Evolutionary conservation across 208 protist genomes (phyloP), one percentile per base, ranked within the genome.

Genomic region (Trypanosoma caninum): DNA sequence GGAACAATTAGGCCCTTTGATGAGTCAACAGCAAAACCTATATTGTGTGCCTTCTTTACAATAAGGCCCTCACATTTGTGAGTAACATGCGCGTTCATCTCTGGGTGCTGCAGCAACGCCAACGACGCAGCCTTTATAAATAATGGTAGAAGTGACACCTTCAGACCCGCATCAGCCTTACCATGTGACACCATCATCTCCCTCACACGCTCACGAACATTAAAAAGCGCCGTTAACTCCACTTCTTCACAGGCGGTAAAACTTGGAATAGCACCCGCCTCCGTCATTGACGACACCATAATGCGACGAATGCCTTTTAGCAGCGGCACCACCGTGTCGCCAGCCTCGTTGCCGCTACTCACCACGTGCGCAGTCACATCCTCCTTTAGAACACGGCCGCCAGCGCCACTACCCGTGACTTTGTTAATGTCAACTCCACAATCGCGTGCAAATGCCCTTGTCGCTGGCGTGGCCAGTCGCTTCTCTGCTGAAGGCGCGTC

Each of bases 21-120:
- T 1, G 96, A 97, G 80, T 98, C 95, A 80, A 99, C 97, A 8
- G 97, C 97, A 20, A 99, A 78, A 48, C 94, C 88, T 62, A 99
- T 97, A 75, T 98, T 97, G 80, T 99, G 97, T 9, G 72, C 40
- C 35, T 65, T 79, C 71, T 95, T 97, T 47, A 87, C 71, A 33
- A 82, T 84, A 38, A 97, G 31, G 48, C 65, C 69, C 34, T 77
- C 72, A 61, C 75, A 72, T 33, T 92, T 82, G 31, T 55, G 59
- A 22, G 73, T 78, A 38, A 93, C 64, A 57, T 76, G 68, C 8
- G 76, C 63, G 65, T 98, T 98, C 51, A 98, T 67, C 33, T 94
- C 68, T 11, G 95, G 96, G 56, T 89, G 92, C 55, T 83, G 45
- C 28, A 59, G 53, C 51, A 98, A 72, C 2, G 97, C 86, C 3